Base-by-base conservation (phyloP, 306 rosid genomes). In the Datisca glomerata region DNA sequence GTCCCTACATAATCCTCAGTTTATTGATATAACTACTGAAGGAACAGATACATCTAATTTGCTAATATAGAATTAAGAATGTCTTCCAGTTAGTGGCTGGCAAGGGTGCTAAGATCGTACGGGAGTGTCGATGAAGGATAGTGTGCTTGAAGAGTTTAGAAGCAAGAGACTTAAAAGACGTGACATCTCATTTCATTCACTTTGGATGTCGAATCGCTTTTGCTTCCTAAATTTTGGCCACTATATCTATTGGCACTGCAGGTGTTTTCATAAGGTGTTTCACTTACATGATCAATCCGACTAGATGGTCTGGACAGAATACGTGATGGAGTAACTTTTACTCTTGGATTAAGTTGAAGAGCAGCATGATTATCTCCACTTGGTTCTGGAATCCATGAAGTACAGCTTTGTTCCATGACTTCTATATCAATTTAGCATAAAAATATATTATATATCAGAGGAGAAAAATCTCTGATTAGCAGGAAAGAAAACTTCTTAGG, bases 241-340 rank as follows among this genome's bases (percentile, higher is more conserved):
- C n/a, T n/a, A n/a, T n/a, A n/a, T n/a, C n/a, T n/a, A n/a, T n/a
- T n/a, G n/a, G n/a, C n/a, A n/a, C n/a, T n/a, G n/a, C n/a, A n/a
- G n/a, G n/a, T n/a, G n/a, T n/a, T n/a, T n/a, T n/a, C n/a, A 28
- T 16, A 18, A 35, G 20, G 32, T 6, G 25, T 52, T 74, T 59
- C 15, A 56, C 96, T 76, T 46, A 46, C 96, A 18, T 80, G 89
- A 53, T 85, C 96, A 18, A 61, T 37, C 40, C 11, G 8, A 24
- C 18, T 24, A 6, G 60, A 12, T 51, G 62, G 50, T 49, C 24
- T 77, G 47, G 72, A 71, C 37, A 20, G 69, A 34, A 52, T 51
- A 56, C 49, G 51, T 36, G 65, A 64, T 45, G 69, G 58, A 49
- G 54, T 59, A 35, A 50, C 46, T 28, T 33, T 56, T 55, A 41